Conservation (phyloP, 257 asterid genomes). For the Misopates orontium region DNA sequence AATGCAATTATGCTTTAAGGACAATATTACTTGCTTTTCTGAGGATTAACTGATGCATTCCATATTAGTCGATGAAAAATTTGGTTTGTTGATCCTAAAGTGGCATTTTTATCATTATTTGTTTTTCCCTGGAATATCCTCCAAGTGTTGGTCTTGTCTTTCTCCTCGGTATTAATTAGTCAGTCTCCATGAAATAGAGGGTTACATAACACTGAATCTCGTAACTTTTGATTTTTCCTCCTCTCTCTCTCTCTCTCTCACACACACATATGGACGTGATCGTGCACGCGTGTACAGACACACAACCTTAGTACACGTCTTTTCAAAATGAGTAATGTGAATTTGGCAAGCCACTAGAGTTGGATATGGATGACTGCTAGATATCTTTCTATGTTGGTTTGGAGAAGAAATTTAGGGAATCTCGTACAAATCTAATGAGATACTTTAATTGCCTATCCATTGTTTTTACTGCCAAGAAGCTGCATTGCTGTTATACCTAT, state of each 20-base stretch:
- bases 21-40: not conserved
- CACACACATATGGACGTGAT: not conserved
- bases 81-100: not conserved
- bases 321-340: too few species aligned
- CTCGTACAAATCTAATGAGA: not conserved
- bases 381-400: not conserved
- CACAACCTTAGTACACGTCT: not conserved
- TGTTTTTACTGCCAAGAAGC: not conserved
- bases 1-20: too few species aligned
- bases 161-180: not conserved
- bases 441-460: not conserved
- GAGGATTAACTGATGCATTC: not conserved
- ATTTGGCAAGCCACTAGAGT: not conserved
- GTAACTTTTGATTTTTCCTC: not conserved
- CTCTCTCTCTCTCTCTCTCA: too few species aligned
- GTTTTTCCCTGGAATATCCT: not conserved
- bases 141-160: not conserved
- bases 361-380: not conserved
- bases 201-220: not conserved
- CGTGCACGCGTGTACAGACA: not conserved
- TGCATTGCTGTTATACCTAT: not conserved
- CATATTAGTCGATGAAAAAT: conserved; percentile 3
- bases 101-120: not conserved
- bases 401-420: not conserved
- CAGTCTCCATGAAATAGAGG: not conserved